Evolutionary conservation across 2,329 filamentous ascomycete genomes (phyloP), one percentile per base, ranked within the genome.

Genomic region (Ophiostoma fasciatum): DNA sequence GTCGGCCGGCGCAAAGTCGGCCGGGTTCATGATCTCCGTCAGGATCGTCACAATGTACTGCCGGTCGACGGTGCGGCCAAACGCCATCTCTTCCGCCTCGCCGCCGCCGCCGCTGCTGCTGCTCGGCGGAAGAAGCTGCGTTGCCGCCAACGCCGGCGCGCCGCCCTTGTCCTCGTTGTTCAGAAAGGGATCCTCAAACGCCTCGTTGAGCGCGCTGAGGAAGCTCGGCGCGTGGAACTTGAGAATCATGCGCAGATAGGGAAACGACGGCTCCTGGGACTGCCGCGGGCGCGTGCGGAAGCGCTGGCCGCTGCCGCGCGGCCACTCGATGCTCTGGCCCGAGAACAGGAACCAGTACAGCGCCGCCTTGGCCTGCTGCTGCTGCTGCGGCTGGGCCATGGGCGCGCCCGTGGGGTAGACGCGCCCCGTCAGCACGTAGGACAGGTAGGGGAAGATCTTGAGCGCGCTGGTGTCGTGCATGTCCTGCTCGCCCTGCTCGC

Each of bases 331-430:
- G 31, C 70, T 77, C 48, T 79, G 79, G 1, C 87, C 85, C 0
- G 85, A 88, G 53, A 98, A 96, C 31, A 98, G 63, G 51, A 93
- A 93, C 62, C 83, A 82, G 57, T 96, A 98, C 34, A 98, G 63
- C 49, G 90, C 80, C 12, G 80, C 75, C 54, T 94, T 96, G 7
- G 87, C 87, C 48, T 71, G 73, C 48, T 71, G 73, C 12, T 64
- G 66, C 1, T 84, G 79, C 42, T 78, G 66, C n/a, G 69, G 63
- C 15, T 90, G 82, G 3, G 72, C 65, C 60, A 96, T 75, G 1
- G 62, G 55, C 33, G 81, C 74, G 3, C 82, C 90, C 1, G 81
- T 90, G 0, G 92, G 90, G 51, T 98, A 98, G n/a, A 85, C 63
- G 27, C 90, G 75, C 13, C 87, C 81, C 0, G 90, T 96, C 36